Percentiles rank a stretch among this genome's conserved stretches.
These are phyloP conservation scores for Oryza brachyantha DNA, from an alignment of 176 grass and related monocot species.

Conservation along the genomic window DNA sequence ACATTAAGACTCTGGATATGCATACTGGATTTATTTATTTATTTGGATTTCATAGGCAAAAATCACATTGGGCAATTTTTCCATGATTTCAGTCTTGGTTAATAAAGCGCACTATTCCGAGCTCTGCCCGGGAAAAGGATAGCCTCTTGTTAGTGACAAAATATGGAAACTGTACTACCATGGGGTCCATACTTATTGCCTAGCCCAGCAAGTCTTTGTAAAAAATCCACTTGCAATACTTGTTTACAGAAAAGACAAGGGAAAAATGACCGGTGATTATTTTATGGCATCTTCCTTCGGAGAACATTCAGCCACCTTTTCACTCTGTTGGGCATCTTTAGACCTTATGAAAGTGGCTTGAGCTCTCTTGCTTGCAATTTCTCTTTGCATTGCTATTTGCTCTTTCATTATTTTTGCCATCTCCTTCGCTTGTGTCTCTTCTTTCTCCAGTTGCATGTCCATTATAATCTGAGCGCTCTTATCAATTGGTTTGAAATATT, in stretches of 20 bases:
- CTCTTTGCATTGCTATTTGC: slow-evolving; percentile 64
- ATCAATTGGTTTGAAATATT: slow-evolving; percentile 90
- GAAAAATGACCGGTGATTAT: slow-evolving; percentile 6
- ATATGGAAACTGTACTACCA: neutral
- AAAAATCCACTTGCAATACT: neutral
- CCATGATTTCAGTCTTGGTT: neutral
- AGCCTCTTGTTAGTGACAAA: slow-evolving; percentile 1
- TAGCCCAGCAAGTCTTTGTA: neutral
- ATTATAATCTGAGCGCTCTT: slow-evolving; percentile 65
- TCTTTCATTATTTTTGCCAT: slow-evolving; percentile 67
- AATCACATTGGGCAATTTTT: neutral
- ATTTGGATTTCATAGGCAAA: neutral
- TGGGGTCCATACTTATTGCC: slow-evolving; percentile 22
- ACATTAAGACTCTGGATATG: too few relatives aligned
- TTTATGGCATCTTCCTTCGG: slow-evolving; percentile 37
- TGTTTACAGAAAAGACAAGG: neutral
- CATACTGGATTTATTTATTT: neutral
- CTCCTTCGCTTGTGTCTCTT: slow-evolving; percentile 66
- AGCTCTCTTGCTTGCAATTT: slow-evolving; percentile 40
- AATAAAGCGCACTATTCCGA: neutral
- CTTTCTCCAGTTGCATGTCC: slow-evolving; percentile 87
- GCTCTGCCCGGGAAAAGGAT: neutral
- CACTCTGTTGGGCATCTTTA: slow-evolving; percentile 19
- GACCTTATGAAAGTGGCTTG: slow-evolving; percentile 22
- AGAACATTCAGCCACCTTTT: slow-evolving; percentile 15